Evolutionary conservation across 2,329 filamentous ascomycete genomes (phyloP).

Genomic region (Aspergillus tubingensis): DNA sequence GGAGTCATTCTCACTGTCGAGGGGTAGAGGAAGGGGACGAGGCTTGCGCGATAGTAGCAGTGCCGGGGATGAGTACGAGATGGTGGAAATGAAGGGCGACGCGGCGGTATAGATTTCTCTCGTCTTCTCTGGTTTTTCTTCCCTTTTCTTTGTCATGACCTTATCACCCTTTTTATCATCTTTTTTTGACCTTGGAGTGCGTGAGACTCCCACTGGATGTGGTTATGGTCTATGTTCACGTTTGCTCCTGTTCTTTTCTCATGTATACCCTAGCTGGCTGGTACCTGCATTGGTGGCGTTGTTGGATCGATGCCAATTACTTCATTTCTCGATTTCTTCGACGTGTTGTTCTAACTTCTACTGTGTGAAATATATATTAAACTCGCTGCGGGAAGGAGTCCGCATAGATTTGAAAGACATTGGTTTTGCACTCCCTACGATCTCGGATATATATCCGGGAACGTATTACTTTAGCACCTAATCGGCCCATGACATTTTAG

Average conservation of each 20-base stretch:
- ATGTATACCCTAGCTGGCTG: conserved; percentile 36
- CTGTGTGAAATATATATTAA: conserved; percentile 1
- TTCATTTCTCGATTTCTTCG: background rate
- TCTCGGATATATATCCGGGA: no score
- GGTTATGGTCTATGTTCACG: background rate
- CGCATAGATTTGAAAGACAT: no score
- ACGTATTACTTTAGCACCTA: no score
- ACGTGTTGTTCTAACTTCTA: conserved; percentile 5
- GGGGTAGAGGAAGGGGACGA: conserved; percentile 35
- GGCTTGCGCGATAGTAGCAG: conserved; percentile 20
- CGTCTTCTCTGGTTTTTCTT: conserved; percentile 5
- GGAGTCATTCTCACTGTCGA: conserved; percentile 21
- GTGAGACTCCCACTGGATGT: conserved; percentile 5
- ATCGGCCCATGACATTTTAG: no score
- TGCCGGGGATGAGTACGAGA: conserved; percentile 35
- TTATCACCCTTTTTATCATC: background rate
- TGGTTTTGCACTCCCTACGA: no score
- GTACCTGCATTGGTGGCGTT: conserved; percentile 38
- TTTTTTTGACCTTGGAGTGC: no score
- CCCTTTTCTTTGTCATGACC: conserved; percentile 1
- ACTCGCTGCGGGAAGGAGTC: no score
- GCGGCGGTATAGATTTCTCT: conserved; percentile 30
- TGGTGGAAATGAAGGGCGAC: conserved; percentile 37
- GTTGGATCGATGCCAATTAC: background rate
- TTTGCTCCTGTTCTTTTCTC: conserved; percentile 13